Conservation (phyloP, 1,139 yeast species). For the Arxiozyma slooffiae region DNA sequence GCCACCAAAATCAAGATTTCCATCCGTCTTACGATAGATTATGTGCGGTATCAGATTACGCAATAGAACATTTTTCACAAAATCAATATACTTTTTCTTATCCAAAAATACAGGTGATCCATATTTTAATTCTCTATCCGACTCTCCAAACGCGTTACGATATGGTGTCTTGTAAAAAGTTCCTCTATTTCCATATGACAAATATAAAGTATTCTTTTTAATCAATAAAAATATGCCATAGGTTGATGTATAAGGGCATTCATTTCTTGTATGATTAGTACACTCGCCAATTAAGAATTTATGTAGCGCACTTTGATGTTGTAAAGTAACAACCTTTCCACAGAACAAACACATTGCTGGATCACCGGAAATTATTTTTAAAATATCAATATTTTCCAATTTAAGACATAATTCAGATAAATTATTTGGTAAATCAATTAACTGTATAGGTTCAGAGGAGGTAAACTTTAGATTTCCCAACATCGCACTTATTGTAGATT, state of each 20-base stretch:
- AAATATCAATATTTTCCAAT: conserved; percentile 16
- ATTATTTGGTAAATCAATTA: conserved; percentile 55
- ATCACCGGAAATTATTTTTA: conserved; percentile 36
- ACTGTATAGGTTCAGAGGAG: conserved; percentile 28
- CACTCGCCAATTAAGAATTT: conserved; percentile 55
- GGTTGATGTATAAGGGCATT: conserved; percentile 46
- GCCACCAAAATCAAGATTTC: conserved; percentile 78
- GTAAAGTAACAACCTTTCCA: conserved; percentile 59
- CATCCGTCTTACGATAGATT: conserved; percentile 72
- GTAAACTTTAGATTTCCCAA: conserved; percentile 17
- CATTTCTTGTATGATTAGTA: conserved; percentile 50
- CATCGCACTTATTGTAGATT: not conserved
- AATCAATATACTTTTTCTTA: conserved; percentile 53
- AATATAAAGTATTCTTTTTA: conserved; percentile 53
- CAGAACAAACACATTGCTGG: conserved; percentile 87
- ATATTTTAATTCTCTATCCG: conserved; percentile 63
- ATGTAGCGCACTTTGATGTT: conserved; percentile 35
- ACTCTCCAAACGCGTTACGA: conserved; percentile 78
- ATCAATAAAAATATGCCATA: conserved; percentile 76
- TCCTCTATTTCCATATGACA: conserved; percentile 59
- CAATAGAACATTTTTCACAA: conserved; percentile 63
- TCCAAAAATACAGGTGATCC: conserved; percentile 65
- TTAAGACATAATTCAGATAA: conserved; percentile 52
- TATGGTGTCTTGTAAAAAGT: conserved; percentile 81
- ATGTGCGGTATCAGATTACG: conserved; percentile 69